Conservation (phyloP, 2,329 filamentous ascomycete species). For the Ophiosphaerella herpotricha region DNA sequence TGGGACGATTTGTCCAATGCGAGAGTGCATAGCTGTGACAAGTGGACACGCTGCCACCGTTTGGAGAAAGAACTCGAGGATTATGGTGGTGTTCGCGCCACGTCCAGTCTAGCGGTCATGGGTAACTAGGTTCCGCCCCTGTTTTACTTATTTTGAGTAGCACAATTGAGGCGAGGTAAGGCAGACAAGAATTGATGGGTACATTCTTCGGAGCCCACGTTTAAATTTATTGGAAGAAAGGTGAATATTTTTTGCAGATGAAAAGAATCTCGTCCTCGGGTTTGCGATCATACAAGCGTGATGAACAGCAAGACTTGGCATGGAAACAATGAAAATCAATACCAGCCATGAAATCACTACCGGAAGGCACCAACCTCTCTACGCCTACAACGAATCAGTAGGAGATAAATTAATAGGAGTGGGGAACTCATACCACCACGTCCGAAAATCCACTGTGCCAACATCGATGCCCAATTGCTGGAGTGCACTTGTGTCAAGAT, state of each 20-base stretch:
- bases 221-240: too few species aligned
- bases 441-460: slow-evolving; percentile 72
- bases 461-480: slow-evolving; percentile 76
- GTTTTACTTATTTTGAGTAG: too few species aligned
- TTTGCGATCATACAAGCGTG: too few species aligned
- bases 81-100: slow-evolving; percentile 1
- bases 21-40: not conserved
- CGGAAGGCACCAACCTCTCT: slow-evolving; percentile 39
- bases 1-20: not conserved
- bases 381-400: slow-evolving; percentile 33
- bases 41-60: not conserved
- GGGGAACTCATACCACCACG: slow-evolving; percentile 68
- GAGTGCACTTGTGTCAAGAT: slow-evolving; percentile 77
- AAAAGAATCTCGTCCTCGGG: too few species aligned
- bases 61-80: not conserved
- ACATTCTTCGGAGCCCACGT: too few species aligned
- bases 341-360: not conserved
- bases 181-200: too few species aligned
- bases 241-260: too few species aligned
- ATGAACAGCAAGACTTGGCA: too few species aligned
- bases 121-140: too few species aligned
- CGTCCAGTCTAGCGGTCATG: too few species aligned
- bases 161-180: too few species aligned
- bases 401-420: not conserved
- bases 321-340: too few species aligned